These are phyloP conservation scores for Talaromyces trachyspermus DNA, from an alignment of 495 filamentous ascomycete species.

Conservation along the genomic window DNA sequence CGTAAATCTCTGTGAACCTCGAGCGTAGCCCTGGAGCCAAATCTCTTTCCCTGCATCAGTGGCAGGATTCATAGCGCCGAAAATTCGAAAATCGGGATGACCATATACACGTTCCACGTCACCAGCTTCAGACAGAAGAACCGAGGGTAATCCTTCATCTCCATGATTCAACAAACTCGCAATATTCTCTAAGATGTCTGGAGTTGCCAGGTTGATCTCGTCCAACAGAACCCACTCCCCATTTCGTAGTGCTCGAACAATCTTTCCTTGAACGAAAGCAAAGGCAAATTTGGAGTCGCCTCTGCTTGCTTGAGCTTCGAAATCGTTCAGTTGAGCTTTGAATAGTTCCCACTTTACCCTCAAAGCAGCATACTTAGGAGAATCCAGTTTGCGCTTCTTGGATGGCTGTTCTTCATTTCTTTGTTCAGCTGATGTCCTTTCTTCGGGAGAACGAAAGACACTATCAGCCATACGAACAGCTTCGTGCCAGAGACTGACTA, in stretches of 20 bases:
- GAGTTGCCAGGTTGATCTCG: constrained; percentile 92
- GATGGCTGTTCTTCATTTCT: constrained; percentile 53
- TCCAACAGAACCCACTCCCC: constrained; percentile 98
- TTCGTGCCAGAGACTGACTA: constrained; percentile 81
- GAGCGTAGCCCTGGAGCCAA: constrained; percentile 76
- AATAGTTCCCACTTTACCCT: constrained; percentile 75
- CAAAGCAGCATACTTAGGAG: constrained; percentile 56
- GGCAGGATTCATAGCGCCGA: constrained; percentile 98
- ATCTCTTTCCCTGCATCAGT: constrained; percentile 92
- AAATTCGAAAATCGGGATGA: constrained; percentile 90
- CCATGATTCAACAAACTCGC: constrained; percentile 73
- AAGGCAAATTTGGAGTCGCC: constrained; percentile 84
- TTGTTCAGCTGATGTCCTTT: constrained; percentile 21
- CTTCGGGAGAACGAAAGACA: constrained; percentile 41
- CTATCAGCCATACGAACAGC: constrained; percentile 76
- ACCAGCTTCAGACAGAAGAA: constrained; percentile 86
- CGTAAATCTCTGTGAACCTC: constrained; percentile 90
- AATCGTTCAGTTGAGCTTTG: constrained; percentile 62
- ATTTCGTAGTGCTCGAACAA: constrained; percentile 85
- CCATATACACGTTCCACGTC: constrained; percentile 81
- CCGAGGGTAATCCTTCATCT: constrained; percentile 58
- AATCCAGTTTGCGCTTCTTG: constrained; percentile 79
- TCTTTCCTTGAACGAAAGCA: constrained; percentile 88
- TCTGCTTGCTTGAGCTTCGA: constrained; percentile 72
- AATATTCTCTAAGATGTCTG: constrained; percentile 90